Percentiles rank a stretch among this genome's conserved stretches.
Evolutionary conservation across 192 early-diverging fungal species (phyloP).

Genomic region (Mortierella hygrophila): DNA sequence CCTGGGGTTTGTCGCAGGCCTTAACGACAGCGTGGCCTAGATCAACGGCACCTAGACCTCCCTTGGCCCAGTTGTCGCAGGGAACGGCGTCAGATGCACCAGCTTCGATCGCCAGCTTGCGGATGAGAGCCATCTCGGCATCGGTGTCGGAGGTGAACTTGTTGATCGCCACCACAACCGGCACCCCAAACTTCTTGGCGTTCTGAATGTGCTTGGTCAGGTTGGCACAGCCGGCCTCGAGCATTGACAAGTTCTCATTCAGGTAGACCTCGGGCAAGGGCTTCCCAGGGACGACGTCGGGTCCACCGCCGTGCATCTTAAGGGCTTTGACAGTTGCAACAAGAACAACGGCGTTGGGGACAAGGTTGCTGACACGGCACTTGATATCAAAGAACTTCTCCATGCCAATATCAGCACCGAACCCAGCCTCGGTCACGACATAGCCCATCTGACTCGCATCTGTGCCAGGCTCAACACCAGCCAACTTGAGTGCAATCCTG

Average conservation of each 20-base stretch:
- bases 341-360: slow-evolving; percentile 92
- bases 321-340: slow-evolving; percentile 95
- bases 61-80: slow-evolving; percentile 96
- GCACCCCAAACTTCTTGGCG: slow-evolving; percentile 88
- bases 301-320: slow-evolving; percentile 98
- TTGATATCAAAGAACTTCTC: slow-evolving; percentile 99
- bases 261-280: slow-evolving; percentile 92
- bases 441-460: slow-evolving; percentile 77
- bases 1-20: slow-evolving; percentile 68
- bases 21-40: slow-evolving; percentile 88
- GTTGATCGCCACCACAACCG: slow-evolving; percentile 95
- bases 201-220: slow-evolving; percentile 94
- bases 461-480: slow-evolving; percentile 75
- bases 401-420: slow-evolving; percentile 99
- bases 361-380: slow-evolving; percentile 88
- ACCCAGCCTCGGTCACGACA: slow-evolving; percentile 98
- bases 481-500: slow-evolving; percentile 93
- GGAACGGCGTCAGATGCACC: slow-evolving; percentile 90
- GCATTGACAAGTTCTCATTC: slow-evolving; percentile 88
- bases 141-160: slow-evolving; percentile 88
- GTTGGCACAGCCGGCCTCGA: slow-evolving; percentile 89
- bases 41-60: slow-evolving; percentile 90
- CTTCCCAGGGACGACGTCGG: slow-evolving; percentile 90
- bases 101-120: slow-evolving; percentile 77
- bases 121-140: slow-evolving; percentile 88